Conservation (phyloP, 768 basidiomycete genomes). For the Xerocomellus amylosporus region DNA sequence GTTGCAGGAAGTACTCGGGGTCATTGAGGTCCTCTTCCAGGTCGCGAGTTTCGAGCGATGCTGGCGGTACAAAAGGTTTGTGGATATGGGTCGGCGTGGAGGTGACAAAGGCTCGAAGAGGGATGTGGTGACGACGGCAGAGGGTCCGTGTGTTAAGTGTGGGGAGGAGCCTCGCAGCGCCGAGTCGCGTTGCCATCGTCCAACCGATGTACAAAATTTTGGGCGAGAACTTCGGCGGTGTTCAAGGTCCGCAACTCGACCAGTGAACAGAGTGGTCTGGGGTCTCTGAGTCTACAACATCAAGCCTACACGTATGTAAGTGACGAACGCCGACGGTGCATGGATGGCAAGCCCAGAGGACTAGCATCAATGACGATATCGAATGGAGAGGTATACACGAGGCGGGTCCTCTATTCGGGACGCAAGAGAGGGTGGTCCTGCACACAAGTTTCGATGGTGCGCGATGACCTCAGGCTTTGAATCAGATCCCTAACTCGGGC, state of each 20-base stretch:
- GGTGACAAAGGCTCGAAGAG: slow-evolving; percentile 11
- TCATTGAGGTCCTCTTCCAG: slow-evolving; percentile 9
- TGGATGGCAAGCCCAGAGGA: too few species aligned
- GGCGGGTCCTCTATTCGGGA: too few species aligned
- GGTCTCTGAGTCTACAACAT: slow-evolving; percentile 6
- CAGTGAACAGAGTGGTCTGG: slow-evolving; percentile 9
- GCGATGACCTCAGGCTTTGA: neutral
- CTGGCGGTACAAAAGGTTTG: slow-evolving; percentile 25
- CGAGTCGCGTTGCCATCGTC: slow-evolving; percentile 13
- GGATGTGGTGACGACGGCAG: neutral
- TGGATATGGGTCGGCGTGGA: slow-evolving; percentile 1
- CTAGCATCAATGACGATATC: too few species aligned
- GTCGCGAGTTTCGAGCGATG: slow-evolving; percentile 19
- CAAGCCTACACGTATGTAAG: too few species aligned
- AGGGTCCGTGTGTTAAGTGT: slow-evolving; percentile 7
- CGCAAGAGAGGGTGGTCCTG: too few species aligned
- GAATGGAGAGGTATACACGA: too few species aligned
- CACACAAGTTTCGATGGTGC: too few species aligned
- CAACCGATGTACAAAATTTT: slow-evolving; percentile 1
- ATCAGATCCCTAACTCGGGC: too few species aligned
- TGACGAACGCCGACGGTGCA: too few species aligned
- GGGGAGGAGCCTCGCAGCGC: slow-evolving; percentile 2
- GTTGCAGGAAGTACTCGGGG: slow-evolving; percentile 3
- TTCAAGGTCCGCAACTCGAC: slow-evolving; percentile 14
- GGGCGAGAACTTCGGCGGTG: slow-evolving; percentile 6